phyloP scores from a whole-genome alignment of 495 filamentous ascomycete genomes.

The Podospora fimiseda region DNA sequence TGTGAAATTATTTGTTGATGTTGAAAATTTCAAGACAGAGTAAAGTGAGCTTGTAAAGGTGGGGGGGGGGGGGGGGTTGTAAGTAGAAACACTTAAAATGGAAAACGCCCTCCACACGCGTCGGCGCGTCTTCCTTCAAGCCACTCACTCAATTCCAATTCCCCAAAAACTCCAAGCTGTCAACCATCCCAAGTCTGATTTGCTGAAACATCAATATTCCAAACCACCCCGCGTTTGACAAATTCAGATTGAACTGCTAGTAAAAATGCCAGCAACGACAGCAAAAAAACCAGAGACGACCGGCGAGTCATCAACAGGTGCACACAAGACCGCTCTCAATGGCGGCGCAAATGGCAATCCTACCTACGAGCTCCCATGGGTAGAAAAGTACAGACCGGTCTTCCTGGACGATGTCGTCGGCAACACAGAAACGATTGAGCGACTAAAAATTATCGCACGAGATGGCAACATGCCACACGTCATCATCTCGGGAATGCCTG shows the following conservation, averaged over 20 bases:
- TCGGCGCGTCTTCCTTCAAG: neutral
- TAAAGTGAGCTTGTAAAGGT: neutral
- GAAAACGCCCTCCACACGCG: slow-evolving; percentile 6
- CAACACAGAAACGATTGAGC: slow-evolving; percentile 95
- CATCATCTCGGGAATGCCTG: slow-evolving; percentile 98
- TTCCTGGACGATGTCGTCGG: slow-evolving; percentile 96
- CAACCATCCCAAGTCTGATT: neutral
- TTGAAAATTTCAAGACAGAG: neutral
- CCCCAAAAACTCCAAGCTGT: neutral
- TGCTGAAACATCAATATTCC: neutral
- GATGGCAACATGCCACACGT: slow-evolving; percentile 99
- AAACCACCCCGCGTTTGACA: too few relatives aligned
- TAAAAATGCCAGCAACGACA: slow-evolving; percentile 39
- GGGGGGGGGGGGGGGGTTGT: too few relatives aligned
- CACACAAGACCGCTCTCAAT: slow-evolving; percentile 52
- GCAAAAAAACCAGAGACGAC: slow-evolving; percentile 35
- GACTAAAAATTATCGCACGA: slow-evolving; percentile 96
- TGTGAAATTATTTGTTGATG: too few relatives aligned
- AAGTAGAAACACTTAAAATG: slow-evolving; percentile 24
- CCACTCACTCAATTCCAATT: neutral
- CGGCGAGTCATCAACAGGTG: slow-evolving; percentile 73
- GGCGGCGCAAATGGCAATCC: slow-evolving; percentile 54
- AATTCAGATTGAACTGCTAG: too few relatives aligned
- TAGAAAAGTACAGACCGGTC: slow-evolving; percentile 94
- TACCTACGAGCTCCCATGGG: slow-evolving; percentile 91